Base-by-base conservation (phyloP, 306 rosid species). In the Lathyrus tuberosus region DNA sequence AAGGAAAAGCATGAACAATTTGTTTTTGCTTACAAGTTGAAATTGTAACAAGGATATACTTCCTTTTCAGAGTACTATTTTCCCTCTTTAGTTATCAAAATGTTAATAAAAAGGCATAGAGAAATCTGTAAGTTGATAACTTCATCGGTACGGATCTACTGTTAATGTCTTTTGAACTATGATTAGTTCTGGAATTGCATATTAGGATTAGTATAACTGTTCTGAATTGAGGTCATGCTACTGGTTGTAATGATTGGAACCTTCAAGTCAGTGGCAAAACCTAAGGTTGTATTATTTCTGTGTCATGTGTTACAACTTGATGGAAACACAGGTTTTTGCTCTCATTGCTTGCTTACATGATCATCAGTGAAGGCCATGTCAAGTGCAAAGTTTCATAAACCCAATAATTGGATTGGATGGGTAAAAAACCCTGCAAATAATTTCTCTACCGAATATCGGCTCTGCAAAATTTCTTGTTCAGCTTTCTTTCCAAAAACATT, bases 141-240 rank as follows among this genome's bases (percentile, higher is more conserved):
- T 12, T 9, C 9, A 6, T 6, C 22, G 47, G 37, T 73, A 59
- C 78, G 65, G 80, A 51, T 67, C 8, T 28, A 15, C 37, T 33
- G 61, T 48, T 54, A 20, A 33, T 54, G 65, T 75, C 52, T 69
- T 71, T 76, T 70, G 68, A 62, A 71, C 44, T 81, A n/a, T 77
- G 72, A 65, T 47, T 78, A 66, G 73, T 69, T 72, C 58, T 64
- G 67, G 81, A 53, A 53, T 42, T 43, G 71, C 44, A 78, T 67
- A 78, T 64, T 10, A 51, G 6, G 30, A 26, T 26, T 26, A 26
- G 30, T 0, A 9, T 49, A 49, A 17, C 28, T 71, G 62, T 61
- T 73, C 70, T 67, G 57, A 58, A 46, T 37, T 69, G 61, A 60
- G 37, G 54, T 40, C 66, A 70, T 56, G 33, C 71, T 77, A 67